These are phyloP conservation scores for Debaryomyces sp. DNA, from an alignment of 1,139 yeast species.

Conservation along the genomic window DNA sequence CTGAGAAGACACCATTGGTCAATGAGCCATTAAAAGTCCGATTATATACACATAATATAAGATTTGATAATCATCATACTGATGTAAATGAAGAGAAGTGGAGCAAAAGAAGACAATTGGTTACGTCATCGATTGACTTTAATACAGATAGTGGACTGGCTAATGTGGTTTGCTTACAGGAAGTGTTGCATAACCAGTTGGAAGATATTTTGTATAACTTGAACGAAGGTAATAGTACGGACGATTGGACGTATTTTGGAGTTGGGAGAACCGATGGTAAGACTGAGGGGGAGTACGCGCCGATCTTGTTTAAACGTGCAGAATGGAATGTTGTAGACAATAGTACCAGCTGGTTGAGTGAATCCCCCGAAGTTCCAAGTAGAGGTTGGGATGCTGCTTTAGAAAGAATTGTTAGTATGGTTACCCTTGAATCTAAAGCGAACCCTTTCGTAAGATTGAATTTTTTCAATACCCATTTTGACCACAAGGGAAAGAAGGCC, in stretches of 20 bases:
- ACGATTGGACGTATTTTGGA: constrained; percentile 47
- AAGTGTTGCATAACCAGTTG: constrained; percentile 55
- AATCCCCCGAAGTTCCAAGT: constrained; percentile 51
- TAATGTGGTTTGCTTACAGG: constrained; percentile 54
- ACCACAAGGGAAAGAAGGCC: constrained; percentile 53
- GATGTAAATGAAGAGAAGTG: constrained; percentile 46
- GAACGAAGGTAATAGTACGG: constrained; percentile 22
- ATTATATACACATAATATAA: constrained; percentile 55
- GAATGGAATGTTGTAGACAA: constrained; percentile 41
- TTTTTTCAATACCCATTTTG: constrained; percentile 61
- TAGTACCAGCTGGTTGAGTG: constrained; percentile 46
- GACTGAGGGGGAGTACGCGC: constrained; percentile 47
- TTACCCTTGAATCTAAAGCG: constrained; percentile 24
- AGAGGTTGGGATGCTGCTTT: constrained; percentile 54
- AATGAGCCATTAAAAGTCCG: constrained; percentile 29
- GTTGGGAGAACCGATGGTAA: constrained; percentile 52
- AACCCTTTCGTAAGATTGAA: constrained; percentile 34
- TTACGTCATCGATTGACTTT: constrained; percentile 42
- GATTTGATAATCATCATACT: constrained; percentile 43
- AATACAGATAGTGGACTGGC: constrained; percentile 36
- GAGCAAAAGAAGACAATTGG: constrained; percentile 39
- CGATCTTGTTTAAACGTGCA: constrained; percentile 37
- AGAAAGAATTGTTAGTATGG: constrained; percentile 45
- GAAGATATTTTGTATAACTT: constrained; percentile 44
- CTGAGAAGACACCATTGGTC: not conserved